These are phyloP conservation scores for Aureobasidium melanogenum DNA, from an alignment of 2,329 filamentous ascomycete species.

Conservation along the genomic window DNA sequence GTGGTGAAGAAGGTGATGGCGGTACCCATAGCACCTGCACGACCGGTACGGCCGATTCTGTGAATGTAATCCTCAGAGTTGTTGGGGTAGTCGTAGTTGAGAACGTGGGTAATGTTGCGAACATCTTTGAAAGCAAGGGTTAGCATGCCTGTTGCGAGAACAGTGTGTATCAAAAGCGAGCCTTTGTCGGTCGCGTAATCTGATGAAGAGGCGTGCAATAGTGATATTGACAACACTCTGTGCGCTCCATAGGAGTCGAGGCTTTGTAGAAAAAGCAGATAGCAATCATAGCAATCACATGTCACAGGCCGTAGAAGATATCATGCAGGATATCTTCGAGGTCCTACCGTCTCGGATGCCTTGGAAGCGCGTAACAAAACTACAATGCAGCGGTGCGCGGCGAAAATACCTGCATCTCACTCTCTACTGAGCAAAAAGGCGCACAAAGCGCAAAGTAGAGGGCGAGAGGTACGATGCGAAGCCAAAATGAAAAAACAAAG, in stretches of 20 bases:
- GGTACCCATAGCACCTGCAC: slow-evolving; percentile 80
- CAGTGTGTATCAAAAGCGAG: slow-evolving; percentile 35
- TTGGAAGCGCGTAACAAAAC: slow-evolving; percentile 49
- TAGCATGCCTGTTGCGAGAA: slow-evolving; percentile 55
- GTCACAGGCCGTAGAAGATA: slow-evolving; percentile 39
- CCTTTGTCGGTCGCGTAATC: slow-evolving; percentile 44
- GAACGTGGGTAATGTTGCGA: slow-evolving; percentile 99
- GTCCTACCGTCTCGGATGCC: slow-evolving; percentile 48
- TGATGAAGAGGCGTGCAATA: slow-evolving; percentile 23
- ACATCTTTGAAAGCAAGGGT: slow-evolving; percentile 75
- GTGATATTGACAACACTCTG: slow-evolving; percentile 33
- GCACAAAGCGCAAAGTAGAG: slow-evolving; percentile 40
- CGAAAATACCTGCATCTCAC: slow-evolving; percentile 13
- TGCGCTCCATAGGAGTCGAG: slow-evolving; percentile 20
- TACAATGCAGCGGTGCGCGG: slow-evolving; percentile 12
- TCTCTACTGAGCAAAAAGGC: slow-evolving; percentile 11
- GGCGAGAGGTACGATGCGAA: slow-evolving; percentile 10
- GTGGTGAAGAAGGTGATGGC: slow-evolving; percentile 98
- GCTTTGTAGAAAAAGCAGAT: slow-evolving; percentile 18
- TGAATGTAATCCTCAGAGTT: slow-evolving; percentile 66
- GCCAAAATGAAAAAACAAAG: slow-evolving; percentile 59
- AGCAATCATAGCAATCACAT: slow-evolving; percentile 27
- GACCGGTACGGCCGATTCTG: slow-evolving; percentile 59
- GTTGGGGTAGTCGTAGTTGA: slow-evolving; percentile 99
- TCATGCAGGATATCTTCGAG: slow-evolving; percentile 39